Base-by-base conservation (phyloP, 306 rosid species). In the Arachis stenosperma region DNA sequence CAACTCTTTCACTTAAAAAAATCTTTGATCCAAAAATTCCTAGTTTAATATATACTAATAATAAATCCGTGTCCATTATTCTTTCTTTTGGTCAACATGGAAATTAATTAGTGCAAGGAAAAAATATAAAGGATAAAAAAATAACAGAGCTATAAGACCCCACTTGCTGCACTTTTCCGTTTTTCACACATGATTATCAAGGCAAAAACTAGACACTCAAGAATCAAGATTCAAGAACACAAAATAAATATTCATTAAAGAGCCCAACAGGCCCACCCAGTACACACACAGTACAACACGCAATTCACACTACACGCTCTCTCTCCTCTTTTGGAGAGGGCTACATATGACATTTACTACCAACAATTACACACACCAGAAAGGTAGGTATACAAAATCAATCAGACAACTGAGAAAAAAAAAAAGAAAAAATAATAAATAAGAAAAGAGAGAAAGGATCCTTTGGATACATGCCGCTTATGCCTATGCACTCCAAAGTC, bases 281-380 rank as follows among this genome's bases (percentile, higher is more conserved):
- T 52, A 81, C 83, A 74, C 77, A 69, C 73, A 70, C 55, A 75
- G 61, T 66, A 56, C 47, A n/a, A 12, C 62, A 55, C 3, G 55
- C 66, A 40, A 60, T 65, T 61, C 29, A 54, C 46, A 65, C 72
- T 70, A 68, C 58, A 73, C 87, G 89, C 98, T 85, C 98, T 85
- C 95, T 80, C 95, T 90, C 95, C 91, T 58, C 69, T 88, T 92
- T 92, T 85, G 97, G 87, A 90, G 97, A 84, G 85, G 96, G 95
- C 96, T 82, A 74, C 75, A 77, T 33, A 33, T 78, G 43, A 56
- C 75, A 75, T 69, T 75, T 75, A 80, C 73, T 65, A 30, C 75
- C 83, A 69, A 70, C 79, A 63, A 5, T 72, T 14, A 13, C 84
- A 73, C 69, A 68, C 69, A 68, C 70, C 64, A 70, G 40, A 48